Evolutionary conservation across 2,329 filamentous ascomycete genomes (phyloP), one percentile per base, ranked within the genome.

Genomic region (Parastagonospora nodorum): DNA sequence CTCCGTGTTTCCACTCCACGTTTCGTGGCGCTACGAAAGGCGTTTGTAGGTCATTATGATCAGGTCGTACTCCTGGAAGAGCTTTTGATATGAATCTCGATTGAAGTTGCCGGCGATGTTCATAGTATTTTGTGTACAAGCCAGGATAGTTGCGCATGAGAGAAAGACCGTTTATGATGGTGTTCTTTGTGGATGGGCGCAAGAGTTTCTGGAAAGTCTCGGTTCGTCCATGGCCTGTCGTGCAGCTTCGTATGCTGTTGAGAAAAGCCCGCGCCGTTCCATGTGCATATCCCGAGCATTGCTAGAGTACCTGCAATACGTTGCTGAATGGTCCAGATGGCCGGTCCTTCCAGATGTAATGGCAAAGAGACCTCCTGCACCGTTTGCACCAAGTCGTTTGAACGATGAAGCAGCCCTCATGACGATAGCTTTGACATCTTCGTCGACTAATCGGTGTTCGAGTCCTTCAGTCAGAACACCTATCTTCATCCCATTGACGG

Each of bases 151-250:
- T 45, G 46, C 67, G 64, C 65, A 73, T 64, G 9, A 74, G 63
- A 39, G 74, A 77, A 1, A 75, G 62, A 0, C 76, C 76, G 41
- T 75, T 74, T 29, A 78, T 70, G 2, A 78, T 60, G 1, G 77
- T 79, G 51, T 81, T 81, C 46, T 80, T 80, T 1, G 80, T 66
- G 0, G 64, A 66, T 1, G 73, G 79, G 57, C n/a, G n/a, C n/a
- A 80, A 80, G 0, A 80, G 66, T 42, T 78, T 77, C 40, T 78
- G 71, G 52, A 82, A 83, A 42, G 74, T 75, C n/a, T 75, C 68
- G 11, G 11, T 77, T 66, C 0, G 75, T 78, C 77, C 78, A 81
- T 0, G 78, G 78, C 0, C 0, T 79, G 73, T 6, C 78, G 72
- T 2, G 75, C 75, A n/a, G 73, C 67, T 54, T 83, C 79, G 29